phyloP scores from a whole-genome alignment of 176 grass and related monocot species.

The Bonia amplexicaulis region DNA sequence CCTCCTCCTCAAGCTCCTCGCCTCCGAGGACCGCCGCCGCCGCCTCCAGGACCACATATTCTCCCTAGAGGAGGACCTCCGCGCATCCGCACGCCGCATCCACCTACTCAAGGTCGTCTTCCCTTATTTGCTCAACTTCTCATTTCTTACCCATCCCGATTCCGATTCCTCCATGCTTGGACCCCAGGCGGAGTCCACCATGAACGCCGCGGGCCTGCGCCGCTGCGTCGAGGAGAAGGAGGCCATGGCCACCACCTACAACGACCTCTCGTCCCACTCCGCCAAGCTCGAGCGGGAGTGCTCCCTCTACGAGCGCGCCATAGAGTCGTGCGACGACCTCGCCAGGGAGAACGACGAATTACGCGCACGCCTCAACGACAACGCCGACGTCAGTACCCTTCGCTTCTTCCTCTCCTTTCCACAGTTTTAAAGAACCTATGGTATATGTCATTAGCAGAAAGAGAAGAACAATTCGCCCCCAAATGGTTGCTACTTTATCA shows the following conservation, averaged over 20 bases:
- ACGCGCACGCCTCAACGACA: constrained; percentile 28
- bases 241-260: constrained; percentile 26
- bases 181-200: constrained; percentile 54
- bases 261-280: constrained; percentile 42
- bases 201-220: constrained; percentile 68
- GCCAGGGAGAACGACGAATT: constrained; percentile 72
- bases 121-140: no score
- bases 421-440: neutral
- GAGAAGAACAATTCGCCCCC: neutral
- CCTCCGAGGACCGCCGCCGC: constrained; percentile 68
- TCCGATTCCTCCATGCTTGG: neutral
- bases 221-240: constrained; percentile 86
- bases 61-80: constrained; percentile 66
- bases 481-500: neutral
- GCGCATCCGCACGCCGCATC: constrained; percentile 45
- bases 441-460: neutral
- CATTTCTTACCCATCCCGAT: neutral
- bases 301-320: constrained; percentile 72
- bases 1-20: constrained; percentile 64
- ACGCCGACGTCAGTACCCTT: constrained; percentile 28
- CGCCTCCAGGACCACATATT: constrained; percentile 82
- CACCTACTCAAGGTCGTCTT: constrained; percentile 35
- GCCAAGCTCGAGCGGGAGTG: constrained; percentile 65
- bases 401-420: neutral
- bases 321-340: constrained; percentile 82